These are phyloP conservation scores for Podospora australis DNA, from an alignment of 495 filamentous ascomycete species.

Conservation along the genomic window DNA sequence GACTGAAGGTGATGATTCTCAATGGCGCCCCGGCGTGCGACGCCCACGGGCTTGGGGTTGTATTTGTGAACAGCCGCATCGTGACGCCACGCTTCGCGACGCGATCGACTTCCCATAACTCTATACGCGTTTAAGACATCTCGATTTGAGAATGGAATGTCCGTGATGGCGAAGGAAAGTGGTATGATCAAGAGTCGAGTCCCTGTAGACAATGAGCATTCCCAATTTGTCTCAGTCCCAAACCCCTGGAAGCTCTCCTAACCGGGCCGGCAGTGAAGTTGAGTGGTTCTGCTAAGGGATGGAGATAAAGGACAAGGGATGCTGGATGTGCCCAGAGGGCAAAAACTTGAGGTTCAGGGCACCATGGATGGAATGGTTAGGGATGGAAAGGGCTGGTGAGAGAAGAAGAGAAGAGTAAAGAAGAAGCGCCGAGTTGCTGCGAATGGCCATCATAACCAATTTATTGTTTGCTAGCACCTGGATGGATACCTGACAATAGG, in stretches of 20 bases:
- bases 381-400: neutral
- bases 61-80: neutral
- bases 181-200: neutral
- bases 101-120: neutral
- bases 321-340: too few relatives aligned
- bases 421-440: too few relatives aligned
- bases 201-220: neutral
- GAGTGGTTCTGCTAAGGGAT: too few relatives aligned
- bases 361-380: neutral
- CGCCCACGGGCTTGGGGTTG: neutral
- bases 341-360: neutral
- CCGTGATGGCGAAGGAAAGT: neutral
- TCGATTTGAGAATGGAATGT: slow-evolving; percentile 1
- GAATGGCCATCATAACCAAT: too few relatives aligned
- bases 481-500: too few relatives aligned
- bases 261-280: too few relatives aligned
- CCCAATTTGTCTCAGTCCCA: neutral
- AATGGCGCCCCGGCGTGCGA: neutral
- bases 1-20: neutral
- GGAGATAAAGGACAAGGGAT: too few relatives aligned
- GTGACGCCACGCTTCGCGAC: neutral
- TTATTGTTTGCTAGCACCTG: too few relatives aligned
- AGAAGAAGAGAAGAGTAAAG: neutral
- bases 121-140: slow-evolving; percentile 2
- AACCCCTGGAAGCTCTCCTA: too few relatives aligned